A percentile compares a stretch with the other conserved stretches of the same genome.
Conservation (phyloP, 2,329 filamentous ascomycete genomes). For the Ilyonectria mors-panacis region DNA sequence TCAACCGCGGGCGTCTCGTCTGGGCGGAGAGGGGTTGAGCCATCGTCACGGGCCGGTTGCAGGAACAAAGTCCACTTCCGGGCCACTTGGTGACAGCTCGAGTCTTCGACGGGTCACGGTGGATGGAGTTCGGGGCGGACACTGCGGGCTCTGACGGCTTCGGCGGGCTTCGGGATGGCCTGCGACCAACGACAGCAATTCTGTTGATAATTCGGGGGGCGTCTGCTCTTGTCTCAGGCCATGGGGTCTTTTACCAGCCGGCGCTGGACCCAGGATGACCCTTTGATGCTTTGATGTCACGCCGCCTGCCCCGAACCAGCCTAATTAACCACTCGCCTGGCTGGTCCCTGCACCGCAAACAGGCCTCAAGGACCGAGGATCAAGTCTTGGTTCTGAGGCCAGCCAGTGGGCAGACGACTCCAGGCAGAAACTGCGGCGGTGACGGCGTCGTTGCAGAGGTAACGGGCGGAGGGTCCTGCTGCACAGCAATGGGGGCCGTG, state of each 20-base stretch:
- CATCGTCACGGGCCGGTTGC: conserved; percentile 43
- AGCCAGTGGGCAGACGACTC: conserved; percentile 25
- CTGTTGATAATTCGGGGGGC: conserved; percentile 43
- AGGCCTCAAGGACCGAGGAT: conserved; percentile 14
- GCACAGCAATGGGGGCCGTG: conserved; percentile 37
- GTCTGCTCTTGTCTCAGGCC: conserved; percentile 39
- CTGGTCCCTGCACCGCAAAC: conserved; percentile 37
- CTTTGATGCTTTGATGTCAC: conserved; percentile 32
- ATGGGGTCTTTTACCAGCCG: conserved; percentile 29
- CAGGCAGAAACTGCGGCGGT: conserved; percentile 25
- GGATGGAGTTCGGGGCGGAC: conserved; percentile 30
- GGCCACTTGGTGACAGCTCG: conserved; percentile 44
- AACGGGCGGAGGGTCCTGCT: conserved; percentile 35
- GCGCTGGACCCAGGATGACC: conserved; percentile 34
- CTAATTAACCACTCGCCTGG: conserved; percentile 37
- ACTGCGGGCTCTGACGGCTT: conserved; percentile 25
- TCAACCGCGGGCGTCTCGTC: conserved; percentile 22
- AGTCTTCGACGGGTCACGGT: conserved; percentile 31
- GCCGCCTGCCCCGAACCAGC: conserved; percentile 31
- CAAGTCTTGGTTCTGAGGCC: conserved; percentile 16
- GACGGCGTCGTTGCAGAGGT: conserved; percentile 42
- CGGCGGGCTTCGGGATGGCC: conserved; percentile 29
- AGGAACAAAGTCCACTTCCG: conserved; percentile 38
- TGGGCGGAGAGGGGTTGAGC: conserved; percentile 36
- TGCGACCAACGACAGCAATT: conserved; percentile 38